Conservation (phyloP, 1,139 yeast genomes). For the Pneumocystis oryctolagi region DNA sequence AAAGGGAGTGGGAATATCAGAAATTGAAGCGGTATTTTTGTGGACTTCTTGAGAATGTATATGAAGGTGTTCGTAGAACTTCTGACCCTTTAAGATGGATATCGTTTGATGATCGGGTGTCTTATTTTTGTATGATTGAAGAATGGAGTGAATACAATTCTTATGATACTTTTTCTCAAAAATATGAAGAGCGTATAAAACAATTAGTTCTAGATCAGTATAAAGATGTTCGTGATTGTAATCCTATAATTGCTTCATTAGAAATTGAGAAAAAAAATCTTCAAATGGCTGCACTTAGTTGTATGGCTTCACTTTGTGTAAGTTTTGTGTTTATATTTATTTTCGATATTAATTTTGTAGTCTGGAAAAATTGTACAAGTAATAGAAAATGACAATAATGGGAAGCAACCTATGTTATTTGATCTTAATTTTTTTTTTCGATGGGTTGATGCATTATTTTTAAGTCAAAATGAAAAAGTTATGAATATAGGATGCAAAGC, state of each 20-base stretch:
- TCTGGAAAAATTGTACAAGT: slow-evolving; percentile 24
- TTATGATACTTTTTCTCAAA: slow-evolving; percentile 42
- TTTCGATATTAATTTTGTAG: background rate
- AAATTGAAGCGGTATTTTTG: slow-evolving; percentile 67
- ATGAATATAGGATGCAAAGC: slow-evolving; percentile 61
- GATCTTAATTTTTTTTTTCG: slow-evolving; percentile 52
- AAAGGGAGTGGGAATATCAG: slow-evolving; percentile 58
- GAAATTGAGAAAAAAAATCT: slow-evolving; percentile 67
- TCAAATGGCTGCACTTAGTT: slow-evolving; percentile 57
- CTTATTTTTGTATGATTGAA: slow-evolving; percentile 64
- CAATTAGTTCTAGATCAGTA: slow-evolving; percentile 19
- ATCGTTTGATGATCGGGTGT: slow-evolving; percentile 73
- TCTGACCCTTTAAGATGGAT: slow-evolving; percentile 41
- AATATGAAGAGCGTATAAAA: slow-evolving; percentile 50
- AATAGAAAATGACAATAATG: slow-evolving; percentile 17
- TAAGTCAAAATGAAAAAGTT: slow-evolving; percentile 43
- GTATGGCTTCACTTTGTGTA: slow-evolving; percentile 70
- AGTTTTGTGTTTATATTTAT: slow-evolving; percentile 27
- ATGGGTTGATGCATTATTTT: slow-evolving; percentile 65
- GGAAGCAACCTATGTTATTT: slow-evolving; percentile 41
- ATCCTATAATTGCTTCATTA: slow-evolving; percentile 50
- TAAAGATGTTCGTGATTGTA: slow-evolving; percentile 25
- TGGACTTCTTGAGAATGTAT: slow-evolving; percentile 57
- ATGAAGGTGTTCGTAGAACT: slow-evolving; percentile 34
- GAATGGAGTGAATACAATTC: slow-evolving; percentile 94